Conservation (phyloP, 331 rosid genomes). For the Malus hybrid region DNA sequence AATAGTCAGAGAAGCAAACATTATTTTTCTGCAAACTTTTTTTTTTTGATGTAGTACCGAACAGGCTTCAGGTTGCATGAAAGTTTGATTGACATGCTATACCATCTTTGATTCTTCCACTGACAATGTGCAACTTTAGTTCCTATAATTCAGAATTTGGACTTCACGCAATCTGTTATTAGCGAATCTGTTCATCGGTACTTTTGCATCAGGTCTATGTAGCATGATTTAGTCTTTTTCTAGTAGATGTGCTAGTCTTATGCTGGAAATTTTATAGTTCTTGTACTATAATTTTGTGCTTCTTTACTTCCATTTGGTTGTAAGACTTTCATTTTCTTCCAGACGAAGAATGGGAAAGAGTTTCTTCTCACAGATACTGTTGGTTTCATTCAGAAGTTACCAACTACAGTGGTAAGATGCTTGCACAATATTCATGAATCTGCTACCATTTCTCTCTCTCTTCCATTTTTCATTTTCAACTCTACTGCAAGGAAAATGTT, state of each 20-base stretch:
- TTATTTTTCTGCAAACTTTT: background rate
- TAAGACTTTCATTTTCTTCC: slow-evolving; percentile 25
- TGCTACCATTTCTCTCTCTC: slow-evolving; percentile 3
- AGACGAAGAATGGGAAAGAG: slow-evolving; percentile 91
- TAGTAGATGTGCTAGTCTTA: background rate
- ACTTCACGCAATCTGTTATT: background rate
- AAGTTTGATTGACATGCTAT: background rate
- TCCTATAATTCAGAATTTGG: background rate
- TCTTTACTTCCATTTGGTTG: slow-evolving; percentile 10
- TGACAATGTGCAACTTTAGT: background rate
- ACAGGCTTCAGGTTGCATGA: background rate
- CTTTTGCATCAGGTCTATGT: background rate
- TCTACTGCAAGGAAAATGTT: slow-evolving; percentile 11
- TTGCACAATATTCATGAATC: slow-evolving; percentile 4
- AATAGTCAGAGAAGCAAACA: background rate
- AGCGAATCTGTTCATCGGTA: background rate
- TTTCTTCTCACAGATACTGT: slow-evolving; percentile 93
- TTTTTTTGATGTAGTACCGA: background rate
- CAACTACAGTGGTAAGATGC: slow-evolving; percentile 78
- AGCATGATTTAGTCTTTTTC: background rate
- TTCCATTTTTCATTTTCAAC: background rate
- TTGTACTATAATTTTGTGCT: slow-evolving; percentile 5
- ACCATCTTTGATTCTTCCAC: background rate
- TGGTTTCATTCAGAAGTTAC: slow-evolving; percentile 98
- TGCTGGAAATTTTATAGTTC: background rate